phyloP scores from a whole-genome alignment of 805 yeast species.

The Candida michaelii region DNA sequence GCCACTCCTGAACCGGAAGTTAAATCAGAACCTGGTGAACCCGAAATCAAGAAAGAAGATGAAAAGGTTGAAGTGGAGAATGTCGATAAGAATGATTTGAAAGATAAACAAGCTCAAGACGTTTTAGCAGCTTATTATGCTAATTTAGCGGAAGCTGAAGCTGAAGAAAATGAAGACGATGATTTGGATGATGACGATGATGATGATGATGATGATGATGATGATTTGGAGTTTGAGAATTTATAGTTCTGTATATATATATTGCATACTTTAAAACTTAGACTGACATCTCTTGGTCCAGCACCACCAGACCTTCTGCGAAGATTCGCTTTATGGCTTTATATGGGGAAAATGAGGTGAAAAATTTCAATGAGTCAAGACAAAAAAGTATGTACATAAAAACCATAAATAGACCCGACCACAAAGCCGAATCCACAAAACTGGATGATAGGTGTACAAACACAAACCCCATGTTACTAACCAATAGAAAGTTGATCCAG shows the following conservation, averaged over 20 bases:
- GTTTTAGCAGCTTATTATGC: slow-evolving; percentile 70
- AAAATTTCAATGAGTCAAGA: slow-evolving; percentile 14
- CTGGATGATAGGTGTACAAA: neutral
- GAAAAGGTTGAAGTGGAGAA: neutral
- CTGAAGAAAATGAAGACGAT: slow-evolving; percentile 58
- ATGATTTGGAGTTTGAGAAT: slow-evolving; percentile 26
- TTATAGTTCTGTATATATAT: slow-evolving; percentile 1
- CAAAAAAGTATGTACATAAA: slow-evolving; percentile 13
- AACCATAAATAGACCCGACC: neutral
- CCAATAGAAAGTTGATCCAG: slow-evolving; percentile 56
- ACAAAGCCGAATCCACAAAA: too few species aligned
- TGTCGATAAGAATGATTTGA: slow-evolving; percentile 34
- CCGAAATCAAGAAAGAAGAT: neutral
- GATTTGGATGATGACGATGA: slow-evolving; percentile 55
- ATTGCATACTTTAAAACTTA: too few species aligned
- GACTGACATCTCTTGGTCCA: too few species aligned
- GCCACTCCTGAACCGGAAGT: slow-evolving; percentile 12
- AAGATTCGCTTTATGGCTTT: too few species aligned
- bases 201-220: slow-evolving; percentile 37
- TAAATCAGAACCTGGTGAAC: slow-evolving; percentile 12
- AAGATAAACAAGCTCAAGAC: slow-evolving; percentile 68
- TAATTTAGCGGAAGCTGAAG: slow-evolving; percentile 68
- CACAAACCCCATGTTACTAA: slow-evolving; percentile 5
- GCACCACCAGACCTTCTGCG: too few species aligned
- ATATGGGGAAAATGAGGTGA: slow-evolving; percentile 4